Percentiles rank a stretch among this genome's conserved stretches.
Evolutionary conservation across 805 yeast species (phyloP).

Genomic region (Hyphopichia homilentoma): DNA sequence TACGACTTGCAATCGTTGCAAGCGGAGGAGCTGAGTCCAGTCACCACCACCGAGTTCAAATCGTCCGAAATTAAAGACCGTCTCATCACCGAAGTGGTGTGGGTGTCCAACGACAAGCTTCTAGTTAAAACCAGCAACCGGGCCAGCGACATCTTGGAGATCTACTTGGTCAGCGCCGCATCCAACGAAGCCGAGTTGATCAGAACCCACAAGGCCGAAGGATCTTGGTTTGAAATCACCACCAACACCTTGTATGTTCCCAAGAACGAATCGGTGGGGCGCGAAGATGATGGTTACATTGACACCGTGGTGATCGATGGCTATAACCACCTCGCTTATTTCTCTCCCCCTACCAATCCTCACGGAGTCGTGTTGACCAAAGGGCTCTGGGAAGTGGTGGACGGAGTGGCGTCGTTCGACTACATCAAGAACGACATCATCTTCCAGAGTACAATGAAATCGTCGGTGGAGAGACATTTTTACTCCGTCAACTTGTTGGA

Average conservation of each 20-base stretch:
- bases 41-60: slow-evolving; percentile 9
- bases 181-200: slow-evolving; percentile 29
- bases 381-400: slow-evolving; percentile 91
- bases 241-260: slow-evolving; percentile 34
- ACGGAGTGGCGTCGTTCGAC: slow-evolving; percentile 57
- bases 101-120: slow-evolving; percentile 50
- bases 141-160: slow-evolving; percentile 51
- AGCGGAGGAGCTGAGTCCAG: slow-evolving; percentile 10
- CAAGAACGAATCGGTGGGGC: slow-evolving; percentile 27
- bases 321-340: slow-evolving; percentile 79
- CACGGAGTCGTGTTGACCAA: slow-evolving; percentile 49
- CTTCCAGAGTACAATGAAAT: slow-evolving; percentile 69
- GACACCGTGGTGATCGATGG: slow-evolving; percentile 66
- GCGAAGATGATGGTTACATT: slow-evolving; percentile 61
- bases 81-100: slow-evolving; percentile 57
- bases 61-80: slow-evolving; percentile 34
- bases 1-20: slow-evolving; percentile 31
- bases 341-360: slow-evolving; percentile 55
- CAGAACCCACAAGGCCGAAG: slow-evolving; percentile 41
- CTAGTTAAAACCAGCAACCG: slow-evolving; percentile 63
- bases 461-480: slow-evolving; percentile 81
- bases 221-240: slow-evolving; percentile 60
- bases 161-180: slow-evolving; percentile 39
- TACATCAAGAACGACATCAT: slow-evolving; percentile 44
- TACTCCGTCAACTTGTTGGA: slow-evolving; percentile 59